Conservation (phyloP, 2,329 filamentous ascomycete species). For the Colletotrichum sp. region DNA sequence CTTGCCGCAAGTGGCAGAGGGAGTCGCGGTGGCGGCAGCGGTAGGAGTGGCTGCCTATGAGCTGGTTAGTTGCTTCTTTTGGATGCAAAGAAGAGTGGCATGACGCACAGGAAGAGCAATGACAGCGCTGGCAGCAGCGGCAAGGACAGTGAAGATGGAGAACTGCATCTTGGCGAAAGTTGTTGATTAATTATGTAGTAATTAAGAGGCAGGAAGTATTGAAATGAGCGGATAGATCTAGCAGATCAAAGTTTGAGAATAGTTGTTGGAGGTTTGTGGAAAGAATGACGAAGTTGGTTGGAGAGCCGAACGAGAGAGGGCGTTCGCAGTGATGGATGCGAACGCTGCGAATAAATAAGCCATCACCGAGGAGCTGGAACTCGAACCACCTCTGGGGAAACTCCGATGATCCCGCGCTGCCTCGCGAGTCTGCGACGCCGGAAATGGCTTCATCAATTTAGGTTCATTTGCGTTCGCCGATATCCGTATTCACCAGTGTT, state of each 20-base stretch:
- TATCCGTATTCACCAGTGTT: background rate
- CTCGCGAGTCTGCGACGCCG: background rate
- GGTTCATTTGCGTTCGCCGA: background rate
- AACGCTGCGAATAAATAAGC: background rate
- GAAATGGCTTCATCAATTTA: background rate
- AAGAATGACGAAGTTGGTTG: background rate
- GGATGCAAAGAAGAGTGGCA: background rate
- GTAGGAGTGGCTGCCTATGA: background rate
- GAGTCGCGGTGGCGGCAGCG: background rate
- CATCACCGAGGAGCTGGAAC: background rate
- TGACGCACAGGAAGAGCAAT: background rate
- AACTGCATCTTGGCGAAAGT: background rate
- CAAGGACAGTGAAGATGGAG: background rate
- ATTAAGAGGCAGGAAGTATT: background rate
- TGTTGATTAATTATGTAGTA: background rate
- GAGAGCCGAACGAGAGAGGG: accelerated
- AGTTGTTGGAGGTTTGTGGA: background rate
- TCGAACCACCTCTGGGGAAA: background rate
- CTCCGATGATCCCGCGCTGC: background rate
- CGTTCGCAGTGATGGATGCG: accelerated
- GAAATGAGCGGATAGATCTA: background rate
- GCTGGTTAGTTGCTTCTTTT: background rate
- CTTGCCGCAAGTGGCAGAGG: background rate
- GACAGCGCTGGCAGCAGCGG: background rate
- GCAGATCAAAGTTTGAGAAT: background rate